Evolutionary conservation across 2,329 filamentous ascomycete species (phyloP).

Genomic region (Rhynchosporium agropyri): DNA sequence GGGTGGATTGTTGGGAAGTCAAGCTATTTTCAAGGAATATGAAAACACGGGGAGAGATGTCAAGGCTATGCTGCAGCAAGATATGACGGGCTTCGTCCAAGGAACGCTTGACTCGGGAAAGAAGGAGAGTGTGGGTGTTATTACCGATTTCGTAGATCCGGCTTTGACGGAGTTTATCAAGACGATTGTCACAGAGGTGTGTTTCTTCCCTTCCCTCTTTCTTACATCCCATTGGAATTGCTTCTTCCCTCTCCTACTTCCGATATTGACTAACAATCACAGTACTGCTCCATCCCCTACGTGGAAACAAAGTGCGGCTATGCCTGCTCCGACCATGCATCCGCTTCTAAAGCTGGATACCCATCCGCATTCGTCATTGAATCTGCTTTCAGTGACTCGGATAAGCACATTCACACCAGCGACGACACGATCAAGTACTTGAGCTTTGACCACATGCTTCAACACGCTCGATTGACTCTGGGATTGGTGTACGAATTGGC

Average conservation of each 20-base stretch:
- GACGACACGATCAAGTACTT: conserved; percentile 72
- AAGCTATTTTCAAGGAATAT: conserved; percentile 85
- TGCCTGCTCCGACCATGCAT: conserved; percentile 77
- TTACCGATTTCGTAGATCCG: conserved; percentile 86
- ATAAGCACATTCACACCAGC: conserved; percentile 70
- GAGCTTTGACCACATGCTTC: conserved; percentile 87
- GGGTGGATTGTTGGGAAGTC: conserved; percentile 82
- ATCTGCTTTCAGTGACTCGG: conserved; percentile 66
- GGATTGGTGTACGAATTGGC: conserved; percentile 83
- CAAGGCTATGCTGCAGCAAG: conserved; percentile 97
- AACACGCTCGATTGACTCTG: conserved; percentile 84
- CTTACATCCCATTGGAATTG: not conserved
- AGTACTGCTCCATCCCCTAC: conserved; percentile 88
- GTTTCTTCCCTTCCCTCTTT: conserved; percentile 23
- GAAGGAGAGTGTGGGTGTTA: conserved; percentile 85
- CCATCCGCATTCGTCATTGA: conserved; percentile 78
- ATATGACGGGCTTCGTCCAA: conserved; percentile 92
- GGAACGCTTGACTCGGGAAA: conserved; percentile 80
- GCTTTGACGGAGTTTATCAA: conserved; percentile 89
- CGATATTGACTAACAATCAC: conserved; percentile 20
- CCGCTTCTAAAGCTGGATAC: conserved; percentile 73
- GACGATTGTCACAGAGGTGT: conserved; percentile 71
- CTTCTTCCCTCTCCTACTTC: not conserved
- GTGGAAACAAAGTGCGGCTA: conserved; percentile 88
- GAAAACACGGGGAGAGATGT: conserved; percentile 72